Conservation (phyloP, 805 yeast genomes). For the Saccharomycopsis guyanensis region DNA sequence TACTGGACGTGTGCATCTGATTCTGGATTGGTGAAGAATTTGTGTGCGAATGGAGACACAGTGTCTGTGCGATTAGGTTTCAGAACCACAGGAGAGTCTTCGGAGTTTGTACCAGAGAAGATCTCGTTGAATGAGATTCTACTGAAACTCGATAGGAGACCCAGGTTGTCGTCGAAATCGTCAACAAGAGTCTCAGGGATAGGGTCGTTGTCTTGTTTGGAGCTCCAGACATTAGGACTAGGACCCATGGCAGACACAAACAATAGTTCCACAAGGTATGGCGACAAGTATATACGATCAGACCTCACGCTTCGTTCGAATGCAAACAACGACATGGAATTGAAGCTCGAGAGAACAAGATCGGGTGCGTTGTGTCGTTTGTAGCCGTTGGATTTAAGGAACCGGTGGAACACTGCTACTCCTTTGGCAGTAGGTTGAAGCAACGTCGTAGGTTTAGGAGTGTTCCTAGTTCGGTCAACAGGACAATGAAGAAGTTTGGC, state of each 20-base stretch:
- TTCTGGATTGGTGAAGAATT: slow-evolving; percentile 81
- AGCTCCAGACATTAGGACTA: slow-evolving; percentile 62
- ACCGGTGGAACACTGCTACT: slow-evolving; percentile 56
- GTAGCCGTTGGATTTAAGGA: slow-evolving; percentile 51
- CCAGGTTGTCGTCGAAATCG: slow-evolving; percentile 25
- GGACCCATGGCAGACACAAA: slow-evolving; percentile 59
- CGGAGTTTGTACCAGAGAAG: slow-evolving; percentile 12
- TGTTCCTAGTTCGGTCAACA: slow-evolving; percentile 55
- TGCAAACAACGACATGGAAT: slow-evolving; percentile 61
- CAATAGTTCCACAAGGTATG: slow-evolving; percentile 55
- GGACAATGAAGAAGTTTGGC: slow-evolving; percentile 71
- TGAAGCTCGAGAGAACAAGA: slow-evolving; percentile 49
- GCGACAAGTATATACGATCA: slow-evolving; percentile 55
- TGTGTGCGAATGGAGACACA: slow-evolving; percentile 67
- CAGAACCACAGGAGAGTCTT: no score
- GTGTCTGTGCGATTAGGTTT: not conserved
- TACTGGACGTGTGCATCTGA: slow-evolving; percentile 78
- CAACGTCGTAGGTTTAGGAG: slow-evolving; percentile 34
- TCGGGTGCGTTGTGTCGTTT: slow-evolving; percentile 32
- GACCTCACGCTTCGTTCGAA: slow-evolving; percentile 58
- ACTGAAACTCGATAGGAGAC: slow-evolving; percentile 24
- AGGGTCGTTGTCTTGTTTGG: slow-evolving; percentile 44
- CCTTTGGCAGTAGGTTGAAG: slow-evolving; percentile 93
- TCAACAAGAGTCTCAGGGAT: slow-evolving; percentile 27
- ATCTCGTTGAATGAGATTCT: slow-evolving; percentile 13